phyloP scores from a whole-genome alignment of 495 filamentous ascomycete species.

The Parachaetomium inaequale region DNA sequence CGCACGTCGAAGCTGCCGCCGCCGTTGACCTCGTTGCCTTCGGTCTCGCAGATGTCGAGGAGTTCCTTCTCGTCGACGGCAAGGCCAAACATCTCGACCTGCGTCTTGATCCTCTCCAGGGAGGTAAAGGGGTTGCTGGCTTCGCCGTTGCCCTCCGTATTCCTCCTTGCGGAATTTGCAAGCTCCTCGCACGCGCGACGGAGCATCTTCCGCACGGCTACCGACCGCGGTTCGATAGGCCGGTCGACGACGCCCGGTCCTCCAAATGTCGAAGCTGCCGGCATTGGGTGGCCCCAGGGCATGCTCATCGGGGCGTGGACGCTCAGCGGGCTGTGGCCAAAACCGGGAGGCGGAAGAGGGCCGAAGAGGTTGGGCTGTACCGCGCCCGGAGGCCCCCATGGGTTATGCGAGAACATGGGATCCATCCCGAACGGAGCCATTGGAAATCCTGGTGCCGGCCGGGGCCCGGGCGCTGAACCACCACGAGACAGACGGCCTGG shows the following conservation, averaged over 20 bases:
- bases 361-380: slow-evolving; percentile 23
- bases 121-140: slow-evolving; percentile 59
- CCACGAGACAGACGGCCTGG: slow-evolving; percentile 8
- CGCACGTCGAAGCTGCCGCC: slow-evolving; percentile 75
- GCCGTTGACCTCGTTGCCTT: slow-evolving; percentile 81
- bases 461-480: slow-evolving; percentile 24
- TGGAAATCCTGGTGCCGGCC: slow-evolving; percentile 24
- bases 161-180: slow-evolving; percentile 31
- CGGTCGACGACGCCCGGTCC: slow-evolving; percentile 32
- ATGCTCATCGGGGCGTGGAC: slow-evolving; percentile 16
- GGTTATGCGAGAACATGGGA: slow-evolving; percentile 26
- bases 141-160: slow-evolving; percentile 28
- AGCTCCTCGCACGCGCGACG: slow-evolving; percentile 49
- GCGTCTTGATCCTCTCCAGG: slow-evolving; percentile 60
- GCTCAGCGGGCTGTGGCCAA: slow-evolving; percentile 16
- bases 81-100: slow-evolving; percentile 59
- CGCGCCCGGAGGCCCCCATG: slow-evolving; percentile 25
- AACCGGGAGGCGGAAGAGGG: slow-evolving; percentile 26
- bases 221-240: slow-evolving; percentile 34
- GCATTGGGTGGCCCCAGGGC: slow-evolving; percentile 30
- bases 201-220: slow-evolving; percentile 49
- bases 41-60: slow-evolving; percentile 86
- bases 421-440: slow-evolving; percentile 31
- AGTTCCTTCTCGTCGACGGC: slow-evolving; percentile 67
- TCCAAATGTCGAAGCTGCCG: slow-evolving; percentile 29